Evolutionary conservation across 1,139 yeast species (phyloP), one percentile per base, ranked within the genome.

Genomic region (Yarrowia galli): DNA sequence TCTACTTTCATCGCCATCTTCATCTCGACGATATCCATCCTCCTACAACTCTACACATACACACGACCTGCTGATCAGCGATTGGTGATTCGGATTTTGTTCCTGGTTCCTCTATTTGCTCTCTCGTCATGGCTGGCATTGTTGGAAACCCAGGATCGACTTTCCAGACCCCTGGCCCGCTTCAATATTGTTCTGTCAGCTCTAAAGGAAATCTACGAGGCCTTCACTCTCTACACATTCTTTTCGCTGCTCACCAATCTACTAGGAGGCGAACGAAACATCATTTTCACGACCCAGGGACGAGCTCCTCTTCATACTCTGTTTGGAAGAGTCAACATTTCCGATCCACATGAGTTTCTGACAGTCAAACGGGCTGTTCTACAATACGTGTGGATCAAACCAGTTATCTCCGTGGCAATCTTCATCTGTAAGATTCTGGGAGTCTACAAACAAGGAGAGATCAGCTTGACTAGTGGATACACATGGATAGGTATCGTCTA

Each of bases 301-400:
- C 80, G 96, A 67, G 83, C 85, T 40, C 97, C 97, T 0, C 87
- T 88, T 15, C 74, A 78, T 0, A 96, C 91, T 71, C 68, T 78
- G 28, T 75, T 74, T 68, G 54, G 48, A n/a, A 38, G 16, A 16
- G 43, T 65, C 16, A 98, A 95, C 75, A 89, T 95, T 38, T 87
- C 96, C 2, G 97, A 95, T 74, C 97, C 99, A 0, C 81, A 82
- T 56, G 87, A 92, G 2, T 91, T 93, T 75, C 79, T 95, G 69
- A 79, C 80, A 18, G 86, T 96, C 60, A 95, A 95, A 75, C 81
- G 97, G 71, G 96, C 97, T 0, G 89, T 95, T 12, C 80, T 95
- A 68, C 99, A 95, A 78, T 95, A 95, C 75, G 97, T 95, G 9
- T 95, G 98, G 98, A 79, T 93, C 70, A 93, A 96, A 75, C 98